Percentiles rank a stretch among this genome's conserved stretches.
Evolutionary conservation across 768 basidiomycete species (phyloP).

Genomic region (Tylopilus sp.): DNA sequence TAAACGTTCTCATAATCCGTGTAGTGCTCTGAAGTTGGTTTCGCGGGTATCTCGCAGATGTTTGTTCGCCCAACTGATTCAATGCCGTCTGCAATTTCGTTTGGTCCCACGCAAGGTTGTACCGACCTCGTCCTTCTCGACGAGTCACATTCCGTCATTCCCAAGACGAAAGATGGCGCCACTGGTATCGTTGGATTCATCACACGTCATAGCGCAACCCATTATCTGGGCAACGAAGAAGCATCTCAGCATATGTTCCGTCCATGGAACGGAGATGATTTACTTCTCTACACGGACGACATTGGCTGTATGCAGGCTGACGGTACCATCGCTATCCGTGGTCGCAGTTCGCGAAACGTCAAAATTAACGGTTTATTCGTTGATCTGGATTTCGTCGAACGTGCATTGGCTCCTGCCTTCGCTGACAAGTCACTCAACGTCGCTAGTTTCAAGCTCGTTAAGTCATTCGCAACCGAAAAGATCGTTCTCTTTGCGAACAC

Average conservation of each 20-base stretch:
- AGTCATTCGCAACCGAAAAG: constrained; percentile 23
- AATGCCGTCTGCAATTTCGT: constrained; percentile 26
- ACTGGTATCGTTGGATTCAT: constrained; percentile 29
- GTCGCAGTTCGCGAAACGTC: constrained; percentile 30
- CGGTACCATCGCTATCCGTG: constrained; percentile 25
- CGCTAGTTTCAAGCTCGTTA: constrained; percentile 27
- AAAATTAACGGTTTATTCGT: constrained; percentile 30
- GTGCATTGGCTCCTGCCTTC: constrained; percentile 24
- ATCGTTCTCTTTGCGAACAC: constrained; percentile 27
- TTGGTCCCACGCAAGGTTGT: constrained; percentile 28
- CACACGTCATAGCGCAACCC: constrained; percentile 25
- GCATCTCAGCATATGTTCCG: constrained; percentile 30
- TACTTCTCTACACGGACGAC: constrained; percentile 30
- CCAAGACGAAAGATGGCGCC: constrained; percentile 18
- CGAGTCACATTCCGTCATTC: constrained; percentile 19
- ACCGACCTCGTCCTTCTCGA: constrained; percentile 28
- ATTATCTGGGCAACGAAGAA: constrained; percentile 26
- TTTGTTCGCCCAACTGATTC: constrained; percentile 24
- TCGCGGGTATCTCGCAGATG: constrained; percentile 31
- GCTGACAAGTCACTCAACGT: constrained; percentile 16
- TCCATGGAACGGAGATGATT: constrained; percentile 19
- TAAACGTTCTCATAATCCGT: neutral
- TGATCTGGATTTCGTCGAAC: constrained; percentile 29
- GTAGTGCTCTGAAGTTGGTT: constrained; percentile 31
- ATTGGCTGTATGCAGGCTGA: constrained; percentile 27